A percentile compares a stretch with the other conserved stretches of the same genome.
Conservation (phyloP, 1,284 basidiomycete genomes). For the Trametes hirsuta region DNA sequence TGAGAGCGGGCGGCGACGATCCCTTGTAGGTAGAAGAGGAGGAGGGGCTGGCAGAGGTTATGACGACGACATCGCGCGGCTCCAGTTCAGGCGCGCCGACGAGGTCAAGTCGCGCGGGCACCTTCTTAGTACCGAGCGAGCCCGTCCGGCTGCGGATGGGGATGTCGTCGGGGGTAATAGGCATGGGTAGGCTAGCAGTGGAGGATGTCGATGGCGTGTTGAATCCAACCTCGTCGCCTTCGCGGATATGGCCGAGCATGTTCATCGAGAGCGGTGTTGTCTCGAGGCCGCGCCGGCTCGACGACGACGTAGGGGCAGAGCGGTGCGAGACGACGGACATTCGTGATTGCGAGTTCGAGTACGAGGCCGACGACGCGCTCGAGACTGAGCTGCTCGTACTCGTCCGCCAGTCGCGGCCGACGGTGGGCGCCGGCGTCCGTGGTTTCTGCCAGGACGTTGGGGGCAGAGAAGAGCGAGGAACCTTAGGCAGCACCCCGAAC, state of each 20-base stretch:
- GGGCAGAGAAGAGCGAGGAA: slow-evolving; percentile 25
- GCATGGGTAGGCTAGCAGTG: slow-evolving; percentile 17
- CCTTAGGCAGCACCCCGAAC: slow-evolving; percentile 18
- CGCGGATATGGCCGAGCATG: slow-evolving; percentile 20
- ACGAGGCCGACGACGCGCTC: slow-evolving; percentile 15
- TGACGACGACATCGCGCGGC: not conserved
- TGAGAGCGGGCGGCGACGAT: not conserved
- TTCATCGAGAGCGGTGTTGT: slow-evolving; percentile 5
- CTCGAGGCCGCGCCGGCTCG: slow-evolving; percentile 8
- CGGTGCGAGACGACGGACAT: slow-evolving; percentile 24
- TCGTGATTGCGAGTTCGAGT: slow-evolving; percentile 21
- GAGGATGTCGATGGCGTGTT: slow-evolving; percentile 25
- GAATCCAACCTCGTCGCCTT: slow-evolving; percentile 22
- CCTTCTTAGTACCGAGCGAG: slow-evolving; percentile 11
- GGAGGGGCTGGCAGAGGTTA: slow-evolving; percentile 8
- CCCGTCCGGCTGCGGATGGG: slow-evolving; percentile 3
- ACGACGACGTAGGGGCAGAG: slow-evolving; percentile 17
- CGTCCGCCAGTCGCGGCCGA: slow-evolving; percentile 15
- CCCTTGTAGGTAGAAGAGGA: not conserved
- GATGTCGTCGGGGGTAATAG: slow-evolving; percentile 16
- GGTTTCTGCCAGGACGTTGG: slow-evolving; percentile 32
- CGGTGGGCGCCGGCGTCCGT: not conserved
- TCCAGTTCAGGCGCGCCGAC: not conserved
- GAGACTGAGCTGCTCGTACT: slow-evolving; percentile 31
- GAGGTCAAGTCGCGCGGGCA: slow-evolving; percentile 11